Conservation (phyloP, 2,329 filamentous ascomycete species). For the Stenocarpella maydis region DNA sequence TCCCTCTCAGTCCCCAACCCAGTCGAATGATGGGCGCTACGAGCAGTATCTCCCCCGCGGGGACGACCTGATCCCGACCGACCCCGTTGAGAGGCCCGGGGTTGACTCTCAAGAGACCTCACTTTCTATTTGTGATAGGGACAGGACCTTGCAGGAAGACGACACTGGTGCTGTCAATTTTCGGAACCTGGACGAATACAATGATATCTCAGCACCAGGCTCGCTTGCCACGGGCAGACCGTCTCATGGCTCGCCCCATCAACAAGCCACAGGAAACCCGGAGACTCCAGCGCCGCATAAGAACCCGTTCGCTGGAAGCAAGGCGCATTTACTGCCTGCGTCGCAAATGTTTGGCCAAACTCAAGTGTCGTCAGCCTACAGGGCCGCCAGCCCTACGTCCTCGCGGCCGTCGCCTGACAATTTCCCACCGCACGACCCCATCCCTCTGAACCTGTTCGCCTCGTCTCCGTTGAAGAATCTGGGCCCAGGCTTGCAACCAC, state of each 20-base stretch:
- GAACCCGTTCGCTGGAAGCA: constrained; percentile 57
- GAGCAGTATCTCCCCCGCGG: constrained; percentile 48
- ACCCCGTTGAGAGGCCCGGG: constrained; percentile 38
- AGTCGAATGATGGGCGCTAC: constrained; percentile 65
- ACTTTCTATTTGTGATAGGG: constrained; percentile 35
- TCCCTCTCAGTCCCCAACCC: constrained; percentile 62
- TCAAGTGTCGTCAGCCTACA: constrained; percentile 61
- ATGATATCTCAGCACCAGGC: constrained; percentile 48
- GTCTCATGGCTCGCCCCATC: constrained; percentile 29
- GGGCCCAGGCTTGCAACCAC: constrained; percentile 56
- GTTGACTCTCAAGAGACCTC: constrained; percentile 23
- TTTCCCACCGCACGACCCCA: constrained; percentile 49
- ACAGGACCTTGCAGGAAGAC: constrained; percentile 52
- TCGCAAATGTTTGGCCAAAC: constrained; percentile 66
- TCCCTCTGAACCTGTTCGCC: constrained; percentile 54
- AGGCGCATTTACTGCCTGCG: constrained; percentile 47
- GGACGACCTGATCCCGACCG: constrained; percentile 38
- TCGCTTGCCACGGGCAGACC: constrained; percentile 32
- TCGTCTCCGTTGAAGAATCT: constrained; percentile 61
- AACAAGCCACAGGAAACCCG: constrained; percentile 40
- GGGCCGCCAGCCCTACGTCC: constrained; percentile 62
- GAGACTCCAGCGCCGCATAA: constrained; percentile 59
- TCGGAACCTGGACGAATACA: constrained; percentile 48
- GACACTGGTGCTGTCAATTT: constrained; percentile 62
- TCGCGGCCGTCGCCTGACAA: constrained; percentile 63